Evolutionary conservation across 2,329 filamentous ascomycete genomes (phyloP).

Genomic region (Aspergillus tanneri): DNA sequence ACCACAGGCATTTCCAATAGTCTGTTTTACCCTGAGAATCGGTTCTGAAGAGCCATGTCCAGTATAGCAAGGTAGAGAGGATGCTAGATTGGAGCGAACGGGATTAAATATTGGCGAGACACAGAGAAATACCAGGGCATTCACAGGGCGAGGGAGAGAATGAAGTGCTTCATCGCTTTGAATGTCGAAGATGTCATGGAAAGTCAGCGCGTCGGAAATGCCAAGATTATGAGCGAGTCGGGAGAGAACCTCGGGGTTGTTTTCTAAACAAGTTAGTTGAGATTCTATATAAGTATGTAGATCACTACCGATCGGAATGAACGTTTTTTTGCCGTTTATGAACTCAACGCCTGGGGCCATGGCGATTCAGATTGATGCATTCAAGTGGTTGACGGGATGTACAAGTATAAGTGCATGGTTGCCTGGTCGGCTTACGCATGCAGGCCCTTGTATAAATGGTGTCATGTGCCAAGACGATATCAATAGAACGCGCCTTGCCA

Average conservation of each 20-base stretch:
- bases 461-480: too few species aligned
- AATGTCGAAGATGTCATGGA: constrained; percentile 56
- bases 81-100: constrained; percentile 45
- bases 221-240: constrained; percentile 52
- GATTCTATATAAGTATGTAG: background rate
- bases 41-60: constrained; percentile 51
- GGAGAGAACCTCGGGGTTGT: constrained; percentile 57
- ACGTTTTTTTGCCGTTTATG: constrained; percentile 34
- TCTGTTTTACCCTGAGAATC: constrained; percentile 60
- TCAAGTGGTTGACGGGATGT: too few species aligned
- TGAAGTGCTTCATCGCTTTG: constrained; percentile 43
- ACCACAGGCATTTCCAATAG: constrained; percentile 59
- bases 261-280: constrained; percentile 42
- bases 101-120: constrained; percentile 44
- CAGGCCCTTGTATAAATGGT: too few species aligned
- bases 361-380: constrained; percentile 9
- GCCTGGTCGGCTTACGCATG: too few species aligned
- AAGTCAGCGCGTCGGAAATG: constrained; percentile 47
- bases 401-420: too few species aligned
- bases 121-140: constrained; percentile 56
- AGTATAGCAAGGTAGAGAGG: constrained; percentile 44
- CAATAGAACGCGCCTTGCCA: too few species aligned
- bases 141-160: constrained; percentile 54
- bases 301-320: constrained; percentile 33
- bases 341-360: constrained; percentile 15